A percentile compares a stretch with the other conserved stretches of the same genome.
Evolutionary conservation across 257 asterid genomes (phyloP).

Genomic region (Thymus mandschuricus): DNA sequence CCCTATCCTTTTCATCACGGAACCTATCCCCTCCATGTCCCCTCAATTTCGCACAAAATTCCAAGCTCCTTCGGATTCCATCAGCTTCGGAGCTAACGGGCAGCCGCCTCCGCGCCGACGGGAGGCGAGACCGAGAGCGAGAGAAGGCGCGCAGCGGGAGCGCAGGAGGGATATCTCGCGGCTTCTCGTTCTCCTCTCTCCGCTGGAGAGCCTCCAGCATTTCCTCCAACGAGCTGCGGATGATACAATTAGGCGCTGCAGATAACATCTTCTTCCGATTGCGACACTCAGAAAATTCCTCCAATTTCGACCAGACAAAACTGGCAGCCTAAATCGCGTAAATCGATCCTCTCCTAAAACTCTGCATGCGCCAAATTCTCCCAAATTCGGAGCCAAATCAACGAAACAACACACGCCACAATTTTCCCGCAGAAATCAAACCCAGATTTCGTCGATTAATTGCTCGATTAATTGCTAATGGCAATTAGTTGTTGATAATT

Average conservation of each 20-base stretch:
- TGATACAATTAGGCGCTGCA: slow-evolving; percentile 54
- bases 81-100: slow-evolving; percentile 43
- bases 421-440: slow-evolving; percentile 19
- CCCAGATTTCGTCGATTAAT: slow-evolving; percentile 5
- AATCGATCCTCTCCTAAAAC: slow-evolving; percentile 28
- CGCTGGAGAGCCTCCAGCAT: slow-evolving; percentile 86
- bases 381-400: not conserved
- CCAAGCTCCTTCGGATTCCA: slow-evolving; percentile 29
- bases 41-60: slow-evolving; percentile 28
- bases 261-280: slow-evolving; percentile 50
- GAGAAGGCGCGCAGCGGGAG: slow-evolving; percentile 79
- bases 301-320: slow-evolving; percentile 26
- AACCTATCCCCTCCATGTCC: slow-evolving; percentile 38
- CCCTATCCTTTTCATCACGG: slow-evolving; percentile 53
- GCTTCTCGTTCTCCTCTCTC: slow-evolving; percentile 60
- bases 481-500: not conserved
- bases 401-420: not conserved
- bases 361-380: slow-evolving; percentile 22
- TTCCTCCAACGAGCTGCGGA: slow-evolving; percentile 89
- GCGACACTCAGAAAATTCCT: slow-evolving; percentile 19
- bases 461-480: slow-evolving; percentile 15
- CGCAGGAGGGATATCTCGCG: slow-evolving; percentile 81
- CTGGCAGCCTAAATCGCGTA: slow-evolving; percentile 36
- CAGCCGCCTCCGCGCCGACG: slow-evolving; percentile 60
- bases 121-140: slow-evolving; percentile 70